These are phyloP conservation scores for Takakia lepidozioides DNA, from an alignment of 225 moss, liverwort and hornwort species.

Conservation along the genomic window DNA sequence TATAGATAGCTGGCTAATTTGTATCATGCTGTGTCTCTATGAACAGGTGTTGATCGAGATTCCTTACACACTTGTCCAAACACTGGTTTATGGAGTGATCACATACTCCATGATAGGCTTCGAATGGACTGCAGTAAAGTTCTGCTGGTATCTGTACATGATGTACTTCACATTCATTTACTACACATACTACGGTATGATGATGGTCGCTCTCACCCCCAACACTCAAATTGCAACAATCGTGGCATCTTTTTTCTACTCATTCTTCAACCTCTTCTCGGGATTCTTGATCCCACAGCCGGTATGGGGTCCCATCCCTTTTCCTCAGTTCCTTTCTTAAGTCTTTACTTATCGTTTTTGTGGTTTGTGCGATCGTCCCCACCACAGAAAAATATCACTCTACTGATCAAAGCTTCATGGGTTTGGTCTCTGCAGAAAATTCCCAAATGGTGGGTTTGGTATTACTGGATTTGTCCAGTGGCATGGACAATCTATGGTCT, in stretches of 20 bases:
- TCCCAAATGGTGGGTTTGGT: conserved; percentile 68
- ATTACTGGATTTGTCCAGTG: conserved; percentile 65
- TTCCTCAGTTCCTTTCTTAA: too few relatives aligned
- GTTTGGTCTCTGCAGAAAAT: conserved; percentile 35
- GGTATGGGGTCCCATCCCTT: too few relatives aligned
- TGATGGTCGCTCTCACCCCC: conserved; percentile 54
- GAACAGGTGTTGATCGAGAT: conserved; percentile 45
- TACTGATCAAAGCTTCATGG: not conserved
- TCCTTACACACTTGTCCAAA: conserved; percentile 28
- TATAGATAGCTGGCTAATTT: too few relatives aligned
- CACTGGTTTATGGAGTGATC: conserved; percentile 16
- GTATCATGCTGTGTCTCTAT: too few relatives aligned
- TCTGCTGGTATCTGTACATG: conserved; percentile 40
- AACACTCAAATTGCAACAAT: conserved; percentile 32
- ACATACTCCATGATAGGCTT: conserved; percentile 47
- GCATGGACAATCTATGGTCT: conserved; percentile 63
- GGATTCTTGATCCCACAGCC: conserved; percentile 51
- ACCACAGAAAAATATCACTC: too few relatives aligned
- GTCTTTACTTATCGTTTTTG: too few relatives aligned
- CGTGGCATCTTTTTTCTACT: conserved; percentile 47
- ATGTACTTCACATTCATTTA: conserved; percentile 51
- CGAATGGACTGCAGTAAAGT: conserved; percentile 27
- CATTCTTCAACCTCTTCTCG: conserved; percentile 53
- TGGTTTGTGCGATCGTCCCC: too few relatives aligned
- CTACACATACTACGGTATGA: conserved; percentile 49